Conservation (phyloP, 495 filamentous ascomycete genomes). For the Penicillium roqueforti region DNA sequence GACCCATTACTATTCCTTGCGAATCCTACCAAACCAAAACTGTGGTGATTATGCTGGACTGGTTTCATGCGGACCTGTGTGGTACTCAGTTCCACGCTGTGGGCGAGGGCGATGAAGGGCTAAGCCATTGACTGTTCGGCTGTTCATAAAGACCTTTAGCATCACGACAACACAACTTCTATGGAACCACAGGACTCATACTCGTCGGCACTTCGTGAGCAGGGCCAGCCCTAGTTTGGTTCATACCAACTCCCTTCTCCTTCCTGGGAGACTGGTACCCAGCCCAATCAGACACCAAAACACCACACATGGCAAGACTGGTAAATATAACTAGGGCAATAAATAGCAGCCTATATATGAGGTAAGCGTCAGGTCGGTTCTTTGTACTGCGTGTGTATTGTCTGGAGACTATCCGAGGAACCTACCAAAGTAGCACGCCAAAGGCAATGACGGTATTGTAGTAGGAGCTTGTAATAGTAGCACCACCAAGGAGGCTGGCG, state of each 20-base stretch:
- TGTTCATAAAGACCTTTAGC: conserved; percentile 23
- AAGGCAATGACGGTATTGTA: conserved; percentile 30
- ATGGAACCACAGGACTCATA: conserved; percentile 13
- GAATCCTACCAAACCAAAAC: neutral
- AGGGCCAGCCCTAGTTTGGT: conserved; percentile 3
- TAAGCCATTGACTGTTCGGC: conserved; percentile 16
- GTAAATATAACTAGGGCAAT: conserved; percentile 26
- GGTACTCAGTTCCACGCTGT: conserved; percentile 13
- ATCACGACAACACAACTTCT: conserved; percentile 18
- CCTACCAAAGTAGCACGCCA: conserved; percentile 30
- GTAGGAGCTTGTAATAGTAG: conserved; percentile 6
- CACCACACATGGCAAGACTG: conserved; percentile 27
- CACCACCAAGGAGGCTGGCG: conserved; percentile 11
- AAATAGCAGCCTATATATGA: conserved; percentile 25
- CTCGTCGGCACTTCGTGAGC: conserved; percentile 18
- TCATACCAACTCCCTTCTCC: neutral
- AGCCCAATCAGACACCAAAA: conserved; percentile 23
- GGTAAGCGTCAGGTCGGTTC: neutral
- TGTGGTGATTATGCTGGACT: neutral
- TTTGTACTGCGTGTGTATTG: neutral
- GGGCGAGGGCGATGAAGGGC: conserved; percentile 10
- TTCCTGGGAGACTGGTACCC: conserved; percentile 26
- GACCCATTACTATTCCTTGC: neutral
- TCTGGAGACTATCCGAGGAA: neutral
- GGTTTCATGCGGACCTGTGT: neutral